A percentile compares a stretch with the other conserved stretches of the same genome.
These are phyloP conservation scores for Pneumocystis canis DNA, from an alignment of 1,139 yeast species.

Conservation along the genomic window DNA sequence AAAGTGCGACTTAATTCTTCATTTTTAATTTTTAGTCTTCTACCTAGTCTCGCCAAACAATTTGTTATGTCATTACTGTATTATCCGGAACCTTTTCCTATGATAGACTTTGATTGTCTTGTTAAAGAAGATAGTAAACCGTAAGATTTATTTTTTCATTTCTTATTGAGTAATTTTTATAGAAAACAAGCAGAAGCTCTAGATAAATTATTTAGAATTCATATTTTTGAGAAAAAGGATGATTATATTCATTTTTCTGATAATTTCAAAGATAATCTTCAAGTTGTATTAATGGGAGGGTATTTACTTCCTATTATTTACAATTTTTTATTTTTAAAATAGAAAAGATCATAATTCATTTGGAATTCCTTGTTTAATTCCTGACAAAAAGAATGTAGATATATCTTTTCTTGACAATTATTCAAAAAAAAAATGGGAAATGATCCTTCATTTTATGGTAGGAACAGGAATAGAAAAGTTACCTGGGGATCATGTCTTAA, in stretches of 20 bases:
- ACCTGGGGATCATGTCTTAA: conserved; percentile 26
- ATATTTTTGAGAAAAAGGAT: conserved; percentile 24
- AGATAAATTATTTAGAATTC: conserved; percentile 60
- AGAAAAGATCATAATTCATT: conserved; percentile 36
- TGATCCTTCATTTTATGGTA: conserved; percentile 91
- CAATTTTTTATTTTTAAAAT: neutral
- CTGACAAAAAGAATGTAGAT: conserved; percentile 41
- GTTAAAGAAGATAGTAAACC: conserved; percentile 42
- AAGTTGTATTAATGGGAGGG: conserved; percentile 76
- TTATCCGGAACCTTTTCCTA: conserved; percentile 55
- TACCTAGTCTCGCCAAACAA: conserved; percentile 82
- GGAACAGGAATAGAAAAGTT: conserved; percentile 49
- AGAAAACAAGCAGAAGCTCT: conserved; percentile 45
- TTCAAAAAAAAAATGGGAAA: conserved; percentile 85
- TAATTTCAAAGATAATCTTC: conserved; percentile 58
- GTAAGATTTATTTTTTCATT: neutral
- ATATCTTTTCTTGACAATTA: conserved; percentile 56
- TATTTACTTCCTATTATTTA: conserved; percentile 21
- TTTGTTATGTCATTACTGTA: conserved; percentile 78
- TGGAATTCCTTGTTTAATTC: conserved; percentile 39
- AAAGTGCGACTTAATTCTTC: neutral
- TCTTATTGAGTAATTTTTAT: neutral
- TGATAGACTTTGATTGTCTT: conserved; percentile 61
- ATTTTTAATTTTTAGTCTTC: conserved; percentile 40
- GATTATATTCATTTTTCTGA: conserved; percentile 47